phyloP scores from a whole-genome alignment of 345 rosid species.

The Cardamine chenopodiifolia region DNA sequence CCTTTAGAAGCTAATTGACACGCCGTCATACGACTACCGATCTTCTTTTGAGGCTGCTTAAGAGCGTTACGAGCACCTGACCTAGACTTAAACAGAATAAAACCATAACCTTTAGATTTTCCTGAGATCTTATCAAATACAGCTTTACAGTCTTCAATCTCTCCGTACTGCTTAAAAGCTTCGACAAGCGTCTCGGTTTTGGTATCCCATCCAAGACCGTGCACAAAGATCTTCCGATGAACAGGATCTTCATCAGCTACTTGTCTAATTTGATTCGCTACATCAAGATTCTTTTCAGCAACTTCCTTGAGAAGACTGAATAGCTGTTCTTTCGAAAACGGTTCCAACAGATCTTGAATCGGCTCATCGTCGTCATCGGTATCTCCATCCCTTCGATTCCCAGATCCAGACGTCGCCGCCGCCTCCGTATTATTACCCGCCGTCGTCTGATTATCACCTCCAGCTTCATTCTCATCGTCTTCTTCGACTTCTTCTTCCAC shows the following conservation, averaged over 20 bases:
- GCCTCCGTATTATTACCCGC: not conserved
- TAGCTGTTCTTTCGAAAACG: slow-evolving; percentile 67
- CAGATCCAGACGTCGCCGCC: slow-evolving; percentile 35
- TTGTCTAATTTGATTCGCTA: slow-evolving; percentile 43
- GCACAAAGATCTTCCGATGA: slow-evolving; percentile 78
- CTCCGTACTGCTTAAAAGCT: slow-evolving; percentile 65
- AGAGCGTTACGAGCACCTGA: slow-evolving; percentile 69
- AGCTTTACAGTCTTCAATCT: slow-evolving; percentile 79
- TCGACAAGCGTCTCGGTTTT: slow-evolving; percentile 61
- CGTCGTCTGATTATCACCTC: slow-evolving; percentile 28
- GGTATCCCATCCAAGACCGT: slow-evolving; percentile 86
- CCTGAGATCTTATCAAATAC: slow-evolving; percentile 71
- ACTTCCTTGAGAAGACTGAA: slow-evolving; percentile 55
- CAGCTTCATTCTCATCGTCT: not conserved
- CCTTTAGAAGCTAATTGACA: slow-evolving; percentile 79
- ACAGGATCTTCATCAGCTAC: slow-evolving; percentile 69
- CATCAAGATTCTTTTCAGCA: slow-evolving; percentile 55
- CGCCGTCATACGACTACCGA: slow-evolving; percentile 65
- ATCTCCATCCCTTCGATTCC: slow-evolving; percentile 38
- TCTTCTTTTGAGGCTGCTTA: slow-evolving; percentile 76
- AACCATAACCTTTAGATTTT: slow-evolving; percentile 84
- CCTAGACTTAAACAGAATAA: slow-evolving; percentile 66
- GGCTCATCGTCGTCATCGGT: slow-evolving; percentile 63
- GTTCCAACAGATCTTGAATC: slow-evolving; percentile 64
- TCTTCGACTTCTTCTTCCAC: slow-evolving; percentile 47